Percentiles rank a stretch among this genome's conserved stretches.
phyloP scores from a whole-genome alignment of 805 yeast species.

The Ogataea haglerorum region DNA sequence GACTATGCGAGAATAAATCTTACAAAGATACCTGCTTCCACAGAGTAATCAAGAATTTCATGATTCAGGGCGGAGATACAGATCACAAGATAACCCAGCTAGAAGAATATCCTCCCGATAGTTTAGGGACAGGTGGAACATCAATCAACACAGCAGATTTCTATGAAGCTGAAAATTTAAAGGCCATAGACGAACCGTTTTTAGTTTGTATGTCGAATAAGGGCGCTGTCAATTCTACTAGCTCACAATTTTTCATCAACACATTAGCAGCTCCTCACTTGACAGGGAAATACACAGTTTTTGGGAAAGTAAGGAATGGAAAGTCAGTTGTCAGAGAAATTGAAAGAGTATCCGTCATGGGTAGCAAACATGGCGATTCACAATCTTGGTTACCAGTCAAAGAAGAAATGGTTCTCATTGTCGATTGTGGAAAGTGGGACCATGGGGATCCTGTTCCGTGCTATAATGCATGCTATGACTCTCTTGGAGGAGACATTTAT shows the following conservation, averaged over 20 bases:
- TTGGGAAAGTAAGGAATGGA: slow-evolving; percentile 68
- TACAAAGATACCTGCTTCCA: slow-evolving; percentile 52
- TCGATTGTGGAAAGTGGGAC: slow-evolving; percentile 62
- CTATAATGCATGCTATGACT: slow-evolving; percentile 57
- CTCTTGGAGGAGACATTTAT: slow-evolving; percentile 64
- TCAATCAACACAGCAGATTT: slow-evolving; percentile 35
- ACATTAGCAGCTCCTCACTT: slow-evolving; percentile 71
- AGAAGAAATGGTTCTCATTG: slow-evolving; percentile 42
- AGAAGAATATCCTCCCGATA: slow-evolving; percentile 24
- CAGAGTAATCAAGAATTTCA: slow-evolving; percentile 63
- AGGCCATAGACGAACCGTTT: slow-evolving; percentile 41
- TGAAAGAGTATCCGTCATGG: slow-evolving; percentile 48
- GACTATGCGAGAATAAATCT: slow-evolving; percentile 41
- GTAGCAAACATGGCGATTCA: slow-evolving; percentile 29
- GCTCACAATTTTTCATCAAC: slow-evolving; percentile 69
- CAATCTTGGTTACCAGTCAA: slow-evolving; percentile 37
- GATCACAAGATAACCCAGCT: slow-evolving; percentile 26
- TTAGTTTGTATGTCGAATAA: slow-evolving; percentile 64
- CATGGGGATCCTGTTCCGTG: slow-evolving; percentile 52
- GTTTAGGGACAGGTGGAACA: slow-evolving; percentile 43
- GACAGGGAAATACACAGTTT: slow-evolving; percentile 70
- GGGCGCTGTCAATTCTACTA: slow-evolving; percentile 47
- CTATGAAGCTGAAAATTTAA: slow-evolving; percentile 59
- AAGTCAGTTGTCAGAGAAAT: slow-evolving; percentile 66
- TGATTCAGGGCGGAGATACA: slow-evolving; percentile 67